Base-by-base conservation (phyloP, 2,329 filamentous ascomycete genomes). In the Xylaria sp. region DNA sequence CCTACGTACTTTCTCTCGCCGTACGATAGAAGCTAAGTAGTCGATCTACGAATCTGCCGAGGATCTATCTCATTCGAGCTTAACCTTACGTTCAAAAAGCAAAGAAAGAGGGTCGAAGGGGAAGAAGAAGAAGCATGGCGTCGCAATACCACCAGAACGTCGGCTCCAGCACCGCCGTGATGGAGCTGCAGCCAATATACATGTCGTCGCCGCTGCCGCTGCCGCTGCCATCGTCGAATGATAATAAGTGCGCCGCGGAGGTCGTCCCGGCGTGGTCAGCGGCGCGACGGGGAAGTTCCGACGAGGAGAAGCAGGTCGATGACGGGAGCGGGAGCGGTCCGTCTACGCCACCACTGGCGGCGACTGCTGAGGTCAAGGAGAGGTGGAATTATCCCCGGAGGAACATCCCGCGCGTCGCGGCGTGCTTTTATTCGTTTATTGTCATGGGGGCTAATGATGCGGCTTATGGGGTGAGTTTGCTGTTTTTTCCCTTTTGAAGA, bases 381-480 rank as follows among this genome's bases (percentile, higher is more conserved):
- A 81, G 78, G 68, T 86, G 81, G 87, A 88, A 84, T 71, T 78
- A 81, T 70, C 83, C 87, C 54, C 82, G 78, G 13, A 77, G 78
- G 1, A 89, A 87, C 66, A 79, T 83, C 2, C 79, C 81, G 70
- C 83, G 84, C 10, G 80, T 88, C 0, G 78, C 81, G 1, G 83
- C 88, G 0, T 84, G 86, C 0, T 90, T 89, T 77, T 88, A 83
- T 81, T 84, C 83, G 6, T 87, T 91, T 68, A 74, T 87, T 5
- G 83, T 87, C 1, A 85, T 88, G 76, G 88, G 88, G 0, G 83
- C 85, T 10, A 89, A 88, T 63, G 87, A 89, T 77, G 83, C 85
- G 2, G 86, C 86, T 12, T 88, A 88, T 63, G 87, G 87, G 70
- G 86, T 87, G 77, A 80, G 84, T 79, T 59, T 53, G 40, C 6